Percentiles rank a stretch among this genome's conserved stretches.
Evolutionary conservation across 129 eudicot genomes (phyloP).

Genomic region (Saussurea involucrata): DNA sequence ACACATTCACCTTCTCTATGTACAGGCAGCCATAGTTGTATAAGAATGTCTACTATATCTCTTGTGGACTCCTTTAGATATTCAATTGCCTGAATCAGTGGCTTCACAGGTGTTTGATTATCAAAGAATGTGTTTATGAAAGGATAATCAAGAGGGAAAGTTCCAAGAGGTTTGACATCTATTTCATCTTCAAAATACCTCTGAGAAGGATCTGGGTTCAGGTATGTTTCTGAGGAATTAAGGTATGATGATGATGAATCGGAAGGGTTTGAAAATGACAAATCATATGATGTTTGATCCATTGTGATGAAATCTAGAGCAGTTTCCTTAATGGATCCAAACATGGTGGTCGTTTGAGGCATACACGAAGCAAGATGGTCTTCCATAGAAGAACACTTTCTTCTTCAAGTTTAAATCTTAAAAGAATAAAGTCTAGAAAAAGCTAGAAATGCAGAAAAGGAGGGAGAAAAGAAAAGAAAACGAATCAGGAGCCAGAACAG

Average conservation of each 20-base stretch:
- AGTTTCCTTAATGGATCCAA: slow-evolving; percentile 21
- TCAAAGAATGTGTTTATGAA: slow-evolving; percentile 8
- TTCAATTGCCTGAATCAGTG: slow-evolving; percentile 41
- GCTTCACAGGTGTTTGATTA: slow-evolving; percentile 26
- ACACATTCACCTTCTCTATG: slow-evolving; percentile 40
- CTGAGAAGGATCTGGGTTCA: slow-evolving; percentile 24
- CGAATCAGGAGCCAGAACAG: slow-evolving; percentile 47
- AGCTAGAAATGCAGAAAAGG: neutral
- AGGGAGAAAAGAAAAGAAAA: slow-evolving; percentile 16
- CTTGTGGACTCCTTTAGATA: slow-evolving; percentile 38
- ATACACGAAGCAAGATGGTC: slow-evolving; percentile 15
- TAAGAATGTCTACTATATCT: slow-evolving; percentile 46
- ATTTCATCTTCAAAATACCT: slow-evolving; percentile 22
- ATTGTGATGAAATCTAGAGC: neutral
- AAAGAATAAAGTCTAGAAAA: neutral
- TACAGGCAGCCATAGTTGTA: slow-evolving; percentile 67
- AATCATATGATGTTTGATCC: slow-evolving; percentile 26
- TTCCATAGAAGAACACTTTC: slow-evolving; percentile 4
- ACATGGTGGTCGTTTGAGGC: slow-evolving; percentile 8
- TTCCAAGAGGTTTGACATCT: slow-evolving; percentile 26
- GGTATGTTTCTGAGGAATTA: slow-evolving; percentile 30
- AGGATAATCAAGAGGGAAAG: slow-evolving; percentile 15
- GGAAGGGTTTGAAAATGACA: slow-evolving; percentile 36
- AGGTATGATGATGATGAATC: slow-evolving; percentile 27
- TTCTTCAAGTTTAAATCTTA: neutral